A percentile compares a stretch with the other conserved stretches of the same genome.
These are phyloP conservation scores for Saturnispora bothae DNA, from an alignment of 805 yeast species.

Conservation along the genomic window DNA sequence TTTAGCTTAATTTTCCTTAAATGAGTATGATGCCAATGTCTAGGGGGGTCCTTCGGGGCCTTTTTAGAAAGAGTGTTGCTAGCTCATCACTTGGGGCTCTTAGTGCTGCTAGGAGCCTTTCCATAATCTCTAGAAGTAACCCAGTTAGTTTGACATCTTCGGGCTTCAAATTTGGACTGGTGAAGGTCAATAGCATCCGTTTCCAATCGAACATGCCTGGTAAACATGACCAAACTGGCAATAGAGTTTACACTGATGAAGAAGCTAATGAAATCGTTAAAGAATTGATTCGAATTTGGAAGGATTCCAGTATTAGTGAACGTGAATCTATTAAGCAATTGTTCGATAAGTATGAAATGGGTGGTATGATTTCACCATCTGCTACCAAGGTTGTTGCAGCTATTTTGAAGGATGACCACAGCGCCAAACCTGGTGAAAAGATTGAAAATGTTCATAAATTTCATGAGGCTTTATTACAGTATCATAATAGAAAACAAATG, in stretches of 20 bases:
- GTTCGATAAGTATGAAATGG: slow-evolving; percentile 22
- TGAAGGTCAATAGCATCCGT: no score
- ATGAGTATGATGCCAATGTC: no score
- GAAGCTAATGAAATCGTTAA: slow-evolving; percentile 19
- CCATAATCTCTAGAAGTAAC: no score
- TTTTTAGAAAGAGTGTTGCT: no score
- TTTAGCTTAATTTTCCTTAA: no score
- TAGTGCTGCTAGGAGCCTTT: no score
- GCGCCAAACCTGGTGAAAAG: slow-evolving; percentile 21
- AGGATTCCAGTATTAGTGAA: slow-evolving; percentile 15
- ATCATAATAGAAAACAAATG: slow-evolving; percentile 23
- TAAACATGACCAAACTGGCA: slow-evolving; percentile 20
- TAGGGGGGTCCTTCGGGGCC: no score
- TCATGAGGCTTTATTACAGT: slow-evolving; percentile 23
- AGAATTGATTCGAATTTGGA: slow-evolving; percentile 22
- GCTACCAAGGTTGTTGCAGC: slow-evolving; percentile 21
- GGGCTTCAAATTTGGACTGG: no score
- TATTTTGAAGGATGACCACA: slow-evolving; percentile 20
- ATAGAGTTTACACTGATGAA: slow-evolving; percentile 21
- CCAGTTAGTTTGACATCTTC: no score
- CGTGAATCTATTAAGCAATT: slow-evolving; percentile 13
- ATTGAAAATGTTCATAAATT: slow-evolving; percentile 23
- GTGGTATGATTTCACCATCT: slow-evolving; percentile 24
- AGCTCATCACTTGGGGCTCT: no score
- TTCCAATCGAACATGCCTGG: slow-evolving; percentile 9